phyloP scores from a whole-genome alignment of 2,329 filamentous ascomycete genomes.

The Aotearoamyces nothofagi region DNA sequence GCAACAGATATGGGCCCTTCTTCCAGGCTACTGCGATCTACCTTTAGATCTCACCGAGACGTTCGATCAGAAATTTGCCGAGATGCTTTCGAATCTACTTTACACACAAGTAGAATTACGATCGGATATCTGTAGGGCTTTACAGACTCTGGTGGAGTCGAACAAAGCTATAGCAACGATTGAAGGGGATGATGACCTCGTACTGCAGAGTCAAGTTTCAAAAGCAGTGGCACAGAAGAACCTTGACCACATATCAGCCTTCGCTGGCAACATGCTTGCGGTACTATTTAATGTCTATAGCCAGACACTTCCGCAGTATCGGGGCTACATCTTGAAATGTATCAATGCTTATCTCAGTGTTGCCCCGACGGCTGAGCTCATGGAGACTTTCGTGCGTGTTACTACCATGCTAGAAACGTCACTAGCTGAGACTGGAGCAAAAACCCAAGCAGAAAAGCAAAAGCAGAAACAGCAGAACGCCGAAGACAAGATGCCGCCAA shows the following conservation, averaged over 20 bases:
- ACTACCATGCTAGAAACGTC: conserved; percentile 68
- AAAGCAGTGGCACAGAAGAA: conserved; percentile 66
- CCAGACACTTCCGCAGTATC: conserved; percentile 82
- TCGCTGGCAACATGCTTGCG: conserved; percentile 79
- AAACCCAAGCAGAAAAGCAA: conserved; percentile 48
- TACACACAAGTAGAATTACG: conserved; percentile 85
- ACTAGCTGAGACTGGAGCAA: conserved; percentile 40
- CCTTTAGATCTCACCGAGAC: conserved; percentile 62
- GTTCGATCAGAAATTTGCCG: conserved; percentile 81
- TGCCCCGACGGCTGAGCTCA: conserved; percentile 61
- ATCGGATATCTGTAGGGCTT: conserved; percentile 70
- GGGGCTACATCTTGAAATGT: conserved; percentile 81
- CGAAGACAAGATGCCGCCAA: conserved; percentile 70
- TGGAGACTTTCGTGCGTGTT: conserved; percentile 78
- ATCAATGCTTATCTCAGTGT: conserved; percentile 93
- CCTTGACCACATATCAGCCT: conserved; percentile 61
- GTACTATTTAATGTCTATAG: conserved; percentile 99
- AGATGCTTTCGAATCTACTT: conserved; percentile 78
- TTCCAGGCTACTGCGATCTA: conserved; percentile 90
- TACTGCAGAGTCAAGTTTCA: conserved; percentile 65
- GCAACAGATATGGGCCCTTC: conserved; percentile 84
- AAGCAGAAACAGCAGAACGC: conserved; percentile 40
- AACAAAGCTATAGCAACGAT: conserved; percentile 68
- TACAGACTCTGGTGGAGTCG: conserved; percentile 81
- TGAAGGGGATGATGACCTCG: conserved; percentile 49